Conservation (phyloP, 75 land plant species). For the Cunninghamia lanceolata region DNA sequence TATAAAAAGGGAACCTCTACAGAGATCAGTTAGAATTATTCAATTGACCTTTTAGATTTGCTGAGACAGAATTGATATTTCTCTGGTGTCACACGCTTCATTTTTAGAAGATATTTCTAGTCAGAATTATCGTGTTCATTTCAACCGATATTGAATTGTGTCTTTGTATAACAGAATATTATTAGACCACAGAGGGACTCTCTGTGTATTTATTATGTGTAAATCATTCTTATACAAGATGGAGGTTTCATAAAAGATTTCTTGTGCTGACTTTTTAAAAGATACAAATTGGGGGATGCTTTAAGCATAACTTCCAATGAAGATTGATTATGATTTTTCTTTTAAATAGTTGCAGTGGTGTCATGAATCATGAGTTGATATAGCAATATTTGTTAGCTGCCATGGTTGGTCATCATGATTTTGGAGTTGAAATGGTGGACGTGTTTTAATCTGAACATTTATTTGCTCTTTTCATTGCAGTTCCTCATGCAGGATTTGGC, state of each 20-base stretch:
- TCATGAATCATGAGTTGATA: neutral
- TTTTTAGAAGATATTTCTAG: neutral
- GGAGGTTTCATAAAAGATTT: neutral
- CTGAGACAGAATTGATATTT: neutral
- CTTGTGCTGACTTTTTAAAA: neutral
- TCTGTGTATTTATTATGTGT: neutral
- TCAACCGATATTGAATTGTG: neutral
- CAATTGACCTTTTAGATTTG: neutral
- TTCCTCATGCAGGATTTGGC: conserved; percentile 99
- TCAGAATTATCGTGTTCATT: neutral
- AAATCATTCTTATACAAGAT: neutral
- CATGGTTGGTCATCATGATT: neutral
- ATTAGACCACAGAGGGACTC: neutral
- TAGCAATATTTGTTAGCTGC: neutral
- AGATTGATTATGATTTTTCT: neutral
- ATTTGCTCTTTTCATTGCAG: conserved; percentile 42
- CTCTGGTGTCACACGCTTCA: neutral
- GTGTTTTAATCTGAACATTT: conserved; percentile 7
- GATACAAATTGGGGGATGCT: neutral
- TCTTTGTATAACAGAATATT: neutral
- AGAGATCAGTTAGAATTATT: neutral
- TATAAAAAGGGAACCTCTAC: neutral
- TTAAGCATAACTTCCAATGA: neutral
- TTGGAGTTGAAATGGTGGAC: neutral
- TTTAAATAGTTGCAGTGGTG: neutral